Conservation (phyloP, 2,329 filamentous ascomycete genomes). For the Pseudogymnoascus sp. region DNA sequence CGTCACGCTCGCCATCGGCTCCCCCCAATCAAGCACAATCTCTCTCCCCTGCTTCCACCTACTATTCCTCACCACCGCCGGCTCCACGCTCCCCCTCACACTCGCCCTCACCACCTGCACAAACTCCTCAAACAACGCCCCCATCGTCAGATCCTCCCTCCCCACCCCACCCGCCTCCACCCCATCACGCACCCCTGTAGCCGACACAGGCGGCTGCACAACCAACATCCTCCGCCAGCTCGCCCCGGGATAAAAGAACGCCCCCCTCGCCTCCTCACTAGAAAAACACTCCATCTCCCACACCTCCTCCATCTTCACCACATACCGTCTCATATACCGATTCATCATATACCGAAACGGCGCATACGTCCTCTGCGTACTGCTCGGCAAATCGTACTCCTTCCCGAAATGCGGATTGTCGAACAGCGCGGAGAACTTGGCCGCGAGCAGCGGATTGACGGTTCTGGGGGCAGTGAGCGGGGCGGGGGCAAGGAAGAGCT, state of each 20-base stretch:
- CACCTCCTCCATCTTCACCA: neutral
- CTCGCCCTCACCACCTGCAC: neutral
- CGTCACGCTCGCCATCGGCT: neutral
- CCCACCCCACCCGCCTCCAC: neutral
- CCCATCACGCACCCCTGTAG: neutral
- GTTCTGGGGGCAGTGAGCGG: neutral
- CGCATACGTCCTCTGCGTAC: neutral
- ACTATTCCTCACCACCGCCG: constrained; percentile 4
- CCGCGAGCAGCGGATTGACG: neutral
- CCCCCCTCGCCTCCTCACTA: neutral
- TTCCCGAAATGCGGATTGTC: neutral
- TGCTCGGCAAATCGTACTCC: neutral
- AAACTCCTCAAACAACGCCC: neutral
- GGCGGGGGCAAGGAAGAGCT: neutral
- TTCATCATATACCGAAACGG: neutral
- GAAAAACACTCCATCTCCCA: constrained; percentile 3
- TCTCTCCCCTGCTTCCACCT: neutral
- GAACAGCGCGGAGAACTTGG: neutral
- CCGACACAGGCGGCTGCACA: constrained; percentile 6
- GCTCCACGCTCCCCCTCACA: neutral
- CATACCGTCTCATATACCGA: neutral
- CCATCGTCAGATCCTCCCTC: neutral
- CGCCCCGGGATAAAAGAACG: neutral
- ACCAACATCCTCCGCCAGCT: neutral
- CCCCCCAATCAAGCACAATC: constrained; percentile 5